Base-by-base conservation (phyloP, 257 asterid genomes). In the Solanum habrochaites region DNA sequence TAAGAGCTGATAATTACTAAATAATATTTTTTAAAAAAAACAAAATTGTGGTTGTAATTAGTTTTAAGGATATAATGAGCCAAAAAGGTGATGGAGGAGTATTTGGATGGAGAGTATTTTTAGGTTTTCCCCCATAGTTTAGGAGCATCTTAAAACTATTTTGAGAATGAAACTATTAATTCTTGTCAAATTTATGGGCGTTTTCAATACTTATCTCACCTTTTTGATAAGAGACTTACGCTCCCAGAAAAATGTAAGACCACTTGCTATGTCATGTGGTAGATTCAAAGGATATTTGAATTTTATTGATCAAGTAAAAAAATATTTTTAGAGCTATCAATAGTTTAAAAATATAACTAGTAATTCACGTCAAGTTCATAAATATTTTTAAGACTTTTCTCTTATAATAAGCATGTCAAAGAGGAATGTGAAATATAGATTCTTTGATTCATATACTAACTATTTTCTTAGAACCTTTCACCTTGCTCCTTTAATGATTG, bases 211-310 rank as follows among this genome's bases (percentile, higher is more conserved):
- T 56, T 20, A 18, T 56, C 2, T 56, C 25, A 0, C 8, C 64
- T 56, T 20, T 56, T 56, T 56, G 20, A 7, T 56, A 20, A 56
- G 64, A 56, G 25, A 1, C 8, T 1, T 20, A 18, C 11, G 3
- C n/a, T 18, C n/a, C 7, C n/a, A 56, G 0, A 0, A 6, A 0
- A 20, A 0, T 56, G 1, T 56, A 4, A 56, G 11, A 56, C 9
- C 2, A 20, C 64, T 56, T 56, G n/a, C 64, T 56, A 56, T 56
- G 11, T 52, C n/a, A 52, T 52, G 62, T 52, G n/a, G 0, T 8
- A 40, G 2, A 39, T 39, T 40, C 3, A 40, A 8, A 40, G 0
- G 0, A 40, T 52, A 18, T 52, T 6, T 56, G 21, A 56, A 56
- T 56, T 18, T 18, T 7, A 18, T 56, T 56, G n/a, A 1, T 56